These are phyloP conservation scores for Begonia masoniana DNA, from an alignment of 306 rosid genomes.

Conservation along the genomic window DNA sequence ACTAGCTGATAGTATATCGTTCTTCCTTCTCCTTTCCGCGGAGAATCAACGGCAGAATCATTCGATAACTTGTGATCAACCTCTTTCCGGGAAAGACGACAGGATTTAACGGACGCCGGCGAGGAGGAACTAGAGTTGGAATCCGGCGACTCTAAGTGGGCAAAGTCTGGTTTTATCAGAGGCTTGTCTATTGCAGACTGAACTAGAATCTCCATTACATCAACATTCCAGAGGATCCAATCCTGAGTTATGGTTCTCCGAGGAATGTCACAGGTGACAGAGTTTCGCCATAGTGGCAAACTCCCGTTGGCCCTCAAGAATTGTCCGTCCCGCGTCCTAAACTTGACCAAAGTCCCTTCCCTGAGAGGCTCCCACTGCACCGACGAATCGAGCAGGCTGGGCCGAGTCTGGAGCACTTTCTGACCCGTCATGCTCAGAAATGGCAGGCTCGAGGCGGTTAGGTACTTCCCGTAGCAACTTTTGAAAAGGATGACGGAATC, in stretches of 20 bases:
- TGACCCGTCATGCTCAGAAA: constrained; percentile 80
- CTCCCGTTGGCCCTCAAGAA: constrained; percentile 81
- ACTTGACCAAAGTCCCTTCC: constrained; percentile 45
- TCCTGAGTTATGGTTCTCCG: constrained; percentile 67
- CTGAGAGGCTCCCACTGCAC: constrained; percentile 80
- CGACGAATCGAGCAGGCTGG: constrained; percentile 48
- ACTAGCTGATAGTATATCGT: constrained; percentile 72
- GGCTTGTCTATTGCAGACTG: constrained; percentile 19
- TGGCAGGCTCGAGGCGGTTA: constrained; percentile 57
- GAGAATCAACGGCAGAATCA: constrained; percentile 26
- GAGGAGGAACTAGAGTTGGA: constrained; percentile 28
- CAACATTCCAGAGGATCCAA: constrained; percentile 78
- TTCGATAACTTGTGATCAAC: constrained; percentile 21
- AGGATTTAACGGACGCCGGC: constrained; percentile 23
- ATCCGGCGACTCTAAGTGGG: constrained; percentile 52
- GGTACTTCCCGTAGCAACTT: constrained; percentile 67
- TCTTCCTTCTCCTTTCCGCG: constrained; percentile 58
- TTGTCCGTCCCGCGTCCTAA: constrained; percentile 65
- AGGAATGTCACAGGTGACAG: constrained; percentile 77
- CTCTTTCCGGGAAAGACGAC: constrained; percentile 34
- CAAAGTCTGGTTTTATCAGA: constrained; percentile 20
- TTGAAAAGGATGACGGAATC: constrained; percentile 62
- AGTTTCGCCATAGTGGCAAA: constrained; percentile 82
- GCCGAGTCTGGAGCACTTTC: constrained; percentile 56
- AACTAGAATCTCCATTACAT: constrained; percentile 50